Evolutionary conservation across 140 eudicot genomes (phyloP).

Genomic region (Oenanthe javanica): DNA sequence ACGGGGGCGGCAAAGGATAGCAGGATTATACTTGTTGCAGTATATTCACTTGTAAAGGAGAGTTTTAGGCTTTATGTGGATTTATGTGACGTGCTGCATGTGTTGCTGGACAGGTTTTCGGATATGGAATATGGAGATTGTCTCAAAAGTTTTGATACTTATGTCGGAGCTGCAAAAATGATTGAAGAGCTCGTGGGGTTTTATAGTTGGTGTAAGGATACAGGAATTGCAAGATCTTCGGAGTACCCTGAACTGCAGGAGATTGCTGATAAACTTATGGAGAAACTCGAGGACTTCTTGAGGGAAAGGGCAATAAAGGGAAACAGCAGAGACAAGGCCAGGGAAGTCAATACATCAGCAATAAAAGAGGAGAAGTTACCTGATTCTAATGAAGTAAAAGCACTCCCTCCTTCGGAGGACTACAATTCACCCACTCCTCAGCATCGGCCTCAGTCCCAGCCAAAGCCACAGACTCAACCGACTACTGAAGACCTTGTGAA

Average conservation of each 20-base stretch:
- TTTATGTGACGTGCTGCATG: conserved; percentile 39
- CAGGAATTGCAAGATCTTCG: conserved; percentile 38
- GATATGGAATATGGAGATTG: conserved; percentile 40
- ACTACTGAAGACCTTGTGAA: conserved; percentile 40
- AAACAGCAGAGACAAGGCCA: conserved; percentile 23
- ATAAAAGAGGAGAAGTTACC: conserved; percentile 12
- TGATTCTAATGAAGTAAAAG: conserved; percentile 43
- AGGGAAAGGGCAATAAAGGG: conserved; percentile 32
- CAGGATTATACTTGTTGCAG: conserved; percentile 44
- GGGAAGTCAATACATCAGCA: conserved; percentile 9
- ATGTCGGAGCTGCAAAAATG: conserved; percentile 46
- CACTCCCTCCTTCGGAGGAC: conserved; percentile 40
- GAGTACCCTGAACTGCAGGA: conserved; percentile 52
- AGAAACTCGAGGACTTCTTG: conserved; percentile 36
- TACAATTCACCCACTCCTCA: conserved; percentile 19
- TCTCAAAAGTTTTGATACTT: conserved; percentile 45
- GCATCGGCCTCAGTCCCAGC: conserved; percentile 13
- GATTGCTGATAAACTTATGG: conserved; percentile 41
- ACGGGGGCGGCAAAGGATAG: conserved; percentile 39
- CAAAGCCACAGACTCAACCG: conserved; percentile 11
- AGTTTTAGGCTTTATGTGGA: conserved; percentile 52
- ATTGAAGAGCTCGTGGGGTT: conserved; percentile 47
- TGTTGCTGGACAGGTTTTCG: conserved; percentile 36
- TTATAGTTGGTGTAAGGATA: conserved; percentile 47
- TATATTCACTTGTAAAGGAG: conserved; percentile 39